A percentile compares a stretch with the other conserved stretches of the same genome.
phyloP scores from a whole-genome alignment of 202 grass and related monocot species.

The Elaeis oleifera region DNA sequence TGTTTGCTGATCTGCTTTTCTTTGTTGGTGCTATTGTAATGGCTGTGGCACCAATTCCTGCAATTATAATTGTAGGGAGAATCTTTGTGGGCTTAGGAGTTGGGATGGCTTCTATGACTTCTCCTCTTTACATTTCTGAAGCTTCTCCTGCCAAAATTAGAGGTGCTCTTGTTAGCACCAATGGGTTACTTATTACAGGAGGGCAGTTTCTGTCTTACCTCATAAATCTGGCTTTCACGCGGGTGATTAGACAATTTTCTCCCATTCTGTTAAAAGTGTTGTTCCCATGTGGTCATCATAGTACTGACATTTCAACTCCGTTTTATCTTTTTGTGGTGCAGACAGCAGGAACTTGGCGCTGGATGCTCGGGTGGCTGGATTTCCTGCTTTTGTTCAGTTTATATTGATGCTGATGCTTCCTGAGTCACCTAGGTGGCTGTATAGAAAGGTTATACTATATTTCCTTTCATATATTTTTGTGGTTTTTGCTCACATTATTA shows the following conservation, averaged over 20 bases:
- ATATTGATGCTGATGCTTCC: constrained; percentile 78
- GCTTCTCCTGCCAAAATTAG: constrained; percentile 87
- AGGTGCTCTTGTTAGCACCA: constrained; percentile 89
- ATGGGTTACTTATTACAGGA: constrained; percentile 87
- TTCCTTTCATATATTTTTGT: neutral
- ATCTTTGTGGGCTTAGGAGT: constrained; percentile 89
- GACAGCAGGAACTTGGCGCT: constrained; percentile 88
- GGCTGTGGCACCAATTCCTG: constrained; percentile 57
- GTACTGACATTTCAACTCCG: neutral
- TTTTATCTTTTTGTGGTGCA: neutral
- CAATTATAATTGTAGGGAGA: constrained; percentile 81
- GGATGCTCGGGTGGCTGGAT: constrained; percentile 95
- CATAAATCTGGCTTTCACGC: constrained; percentile 92
- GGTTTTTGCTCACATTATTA: no score
- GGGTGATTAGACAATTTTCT: constrained; percentile 19
- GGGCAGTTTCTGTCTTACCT: constrained; percentile 92
- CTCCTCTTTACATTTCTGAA: constrained; percentile 94
- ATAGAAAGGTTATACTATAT: constrained; percentile 55
- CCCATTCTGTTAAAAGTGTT: no score
- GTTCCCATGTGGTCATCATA: neutral
- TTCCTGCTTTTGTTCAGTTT: constrained; percentile 86
- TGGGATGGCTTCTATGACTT: constrained; percentile 97
- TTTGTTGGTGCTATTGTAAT: constrained; percentile 64
- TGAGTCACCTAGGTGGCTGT: constrained; percentile 94
- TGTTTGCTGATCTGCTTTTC: constrained; percentile 74